Conservation (phyloP, 768 basidiomycete species). For the Coprinellus micaceus region DNA sequence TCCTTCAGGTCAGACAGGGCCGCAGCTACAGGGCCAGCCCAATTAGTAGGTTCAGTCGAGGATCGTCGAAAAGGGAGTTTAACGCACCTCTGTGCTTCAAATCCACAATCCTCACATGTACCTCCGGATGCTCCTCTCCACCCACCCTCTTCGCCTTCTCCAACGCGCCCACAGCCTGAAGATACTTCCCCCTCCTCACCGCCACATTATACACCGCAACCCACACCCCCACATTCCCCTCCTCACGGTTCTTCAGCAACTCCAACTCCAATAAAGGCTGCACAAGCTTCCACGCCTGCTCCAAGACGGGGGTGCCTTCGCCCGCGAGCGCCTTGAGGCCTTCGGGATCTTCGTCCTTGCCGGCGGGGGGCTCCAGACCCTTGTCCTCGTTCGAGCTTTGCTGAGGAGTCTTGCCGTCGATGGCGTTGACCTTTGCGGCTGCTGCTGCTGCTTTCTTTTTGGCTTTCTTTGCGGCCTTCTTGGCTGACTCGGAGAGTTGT, state of each 20-base stretch:
- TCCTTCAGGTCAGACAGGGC: slow-evolving; percentile 40
- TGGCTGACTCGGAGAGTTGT: slow-evolving; percentile 57
- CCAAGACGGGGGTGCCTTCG: slow-evolving; percentile 59
- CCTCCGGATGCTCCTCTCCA: slow-evolving; percentile 54
- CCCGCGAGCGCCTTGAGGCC: slow-evolving; percentile 66
- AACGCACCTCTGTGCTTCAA: slow-evolving; percentile 52
- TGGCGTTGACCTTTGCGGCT: slow-evolving; percentile 45
- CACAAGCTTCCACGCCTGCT: slow-evolving; percentile 70
- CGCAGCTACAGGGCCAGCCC: slow-evolving; percentile 35
- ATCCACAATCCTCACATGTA: slow-evolving; percentile 70
- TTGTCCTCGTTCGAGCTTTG: slow-evolving; percentile 57
- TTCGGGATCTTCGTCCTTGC: slow-evolving; percentile 81
- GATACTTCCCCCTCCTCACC: slow-evolving; percentile 64
- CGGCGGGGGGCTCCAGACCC: slow-evolving; percentile 52
- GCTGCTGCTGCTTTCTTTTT: slow-evolving; percentile 48
- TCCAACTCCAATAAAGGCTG: slow-evolving; percentile 55
- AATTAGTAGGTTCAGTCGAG: slow-evolving; percentile 3
- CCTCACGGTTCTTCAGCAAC: slow-evolving; percentile 26
- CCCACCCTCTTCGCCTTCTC: slow-evolving; percentile 49
- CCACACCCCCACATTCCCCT: slow-evolving; percentile 62
- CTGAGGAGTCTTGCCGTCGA: slow-evolving; percentile 55
- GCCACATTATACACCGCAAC: slow-evolving; percentile 76
- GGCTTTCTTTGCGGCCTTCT: slow-evolving; percentile 83
- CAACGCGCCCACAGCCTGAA: slow-evolving; percentile 75
- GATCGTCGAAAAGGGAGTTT: not conserved